These are phyloP conservation scores for Protomyces lactucae-debilis DNA, from an alignment of 1,139 yeast genomes.

Conservation along the genomic window DNA sequence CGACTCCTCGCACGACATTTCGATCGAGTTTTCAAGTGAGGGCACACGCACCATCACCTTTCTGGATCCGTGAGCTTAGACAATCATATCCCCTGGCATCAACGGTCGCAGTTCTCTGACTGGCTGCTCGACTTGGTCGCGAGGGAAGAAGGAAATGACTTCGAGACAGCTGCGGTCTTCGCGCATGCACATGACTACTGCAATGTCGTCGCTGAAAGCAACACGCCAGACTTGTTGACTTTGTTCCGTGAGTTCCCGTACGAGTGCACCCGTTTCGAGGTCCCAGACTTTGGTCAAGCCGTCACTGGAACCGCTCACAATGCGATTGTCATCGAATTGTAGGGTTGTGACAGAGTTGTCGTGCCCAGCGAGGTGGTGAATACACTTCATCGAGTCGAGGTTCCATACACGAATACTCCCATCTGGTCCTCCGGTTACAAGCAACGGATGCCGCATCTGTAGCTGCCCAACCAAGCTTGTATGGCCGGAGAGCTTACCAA, in stretches of 20 bases:
- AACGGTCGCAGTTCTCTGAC: not conserved
- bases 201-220: conserved; percentile 43
- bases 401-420: conserved; percentile 89
- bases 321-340: conserved; percentile 76
- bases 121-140: conserved; percentile 7
- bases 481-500: conserved; percentile 73
- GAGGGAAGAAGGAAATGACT: conserved; percentile 18
- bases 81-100: too few relatives aligned
- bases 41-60: not conserved
- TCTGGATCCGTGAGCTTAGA: not conserved
- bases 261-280: conserved; percentile 59
- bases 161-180: conserved; percentile 23
- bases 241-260: conserved; percentile 41
- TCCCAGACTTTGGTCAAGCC: conserved; percentile 82
- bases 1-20: too few relatives aligned
- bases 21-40: not conserved
- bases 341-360: conserved; percentile 87
- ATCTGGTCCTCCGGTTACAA: conserved; percentile 97
- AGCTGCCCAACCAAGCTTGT: conserved; percentile 83
- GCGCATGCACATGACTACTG: conserved; percentile 37
- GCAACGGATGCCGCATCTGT: conserved; percentile 66
- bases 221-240: conserved; percentile 46
- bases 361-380: conserved; percentile 75
- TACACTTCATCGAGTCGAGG: conserved; percentile 66
- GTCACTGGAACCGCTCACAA: conserved; percentile 79